These are phyloP conservation scores for Diplocarpon rosae DNA, from an alignment of 2,329 filamentous ascomycete genomes.

Conservation along the genomic window DNA sequence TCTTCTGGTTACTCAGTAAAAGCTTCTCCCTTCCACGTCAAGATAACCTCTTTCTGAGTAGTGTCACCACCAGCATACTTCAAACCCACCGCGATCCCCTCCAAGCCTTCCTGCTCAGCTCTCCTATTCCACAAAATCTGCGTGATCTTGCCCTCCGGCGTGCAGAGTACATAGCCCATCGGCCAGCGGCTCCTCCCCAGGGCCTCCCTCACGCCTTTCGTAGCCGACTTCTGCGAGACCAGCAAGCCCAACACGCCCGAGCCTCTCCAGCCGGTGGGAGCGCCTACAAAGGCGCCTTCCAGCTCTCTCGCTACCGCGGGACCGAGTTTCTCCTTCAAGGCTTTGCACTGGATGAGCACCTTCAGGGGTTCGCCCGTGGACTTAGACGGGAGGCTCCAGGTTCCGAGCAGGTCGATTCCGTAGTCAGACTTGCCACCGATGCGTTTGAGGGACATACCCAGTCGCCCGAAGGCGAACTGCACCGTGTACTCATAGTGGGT, in stretches of 20 bases:
- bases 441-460: slow-evolving; percentile 55
- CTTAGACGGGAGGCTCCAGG: slow-evolving; percentile 48
- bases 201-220: slow-evolving; percentile 66
- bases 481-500: slow-evolving; percentile 70
- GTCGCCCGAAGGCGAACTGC: slow-evolving; percentile 40
- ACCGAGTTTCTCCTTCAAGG: slow-evolving; percentile 35
- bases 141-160: slow-evolving; percentile 42
- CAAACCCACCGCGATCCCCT: slow-evolving; percentile 43
- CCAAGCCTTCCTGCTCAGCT: slow-evolving; percentile 51
- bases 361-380: slow-evolving; percentile 31
- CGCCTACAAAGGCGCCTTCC: slow-evolving; percentile 65
- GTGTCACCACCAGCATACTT: slow-evolving; percentile 29
- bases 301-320: slow-evolving; percentile 62
- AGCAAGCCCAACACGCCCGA: slow-evolving; percentile 58
- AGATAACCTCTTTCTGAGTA: slow-evolving; percentile 33
- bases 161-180: slow-evolving; percentile 59
- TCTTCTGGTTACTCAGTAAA: slow-evolving; percentile 11
- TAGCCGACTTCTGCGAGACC: slow-evolving; percentile 58
- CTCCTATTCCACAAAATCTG: slow-evolving; percentile 65
- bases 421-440: slow-evolving; percentile 56
- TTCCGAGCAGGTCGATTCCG: slow-evolving; percentile 65
- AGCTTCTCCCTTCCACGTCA: slow-evolving; percentile 39
- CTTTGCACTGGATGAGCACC: slow-evolving; percentile 60
- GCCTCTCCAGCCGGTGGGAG: slow-evolving; percentile 62
- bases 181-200: slow-evolving; percentile 56